A percentile compares a stretch with the other conserved stretches of the same genome.
These are phyloP conservation scores for Fusarium udum DNA, from an alignment of 2,329 filamentous ascomycete species.

Conservation along the genomic window DNA sequence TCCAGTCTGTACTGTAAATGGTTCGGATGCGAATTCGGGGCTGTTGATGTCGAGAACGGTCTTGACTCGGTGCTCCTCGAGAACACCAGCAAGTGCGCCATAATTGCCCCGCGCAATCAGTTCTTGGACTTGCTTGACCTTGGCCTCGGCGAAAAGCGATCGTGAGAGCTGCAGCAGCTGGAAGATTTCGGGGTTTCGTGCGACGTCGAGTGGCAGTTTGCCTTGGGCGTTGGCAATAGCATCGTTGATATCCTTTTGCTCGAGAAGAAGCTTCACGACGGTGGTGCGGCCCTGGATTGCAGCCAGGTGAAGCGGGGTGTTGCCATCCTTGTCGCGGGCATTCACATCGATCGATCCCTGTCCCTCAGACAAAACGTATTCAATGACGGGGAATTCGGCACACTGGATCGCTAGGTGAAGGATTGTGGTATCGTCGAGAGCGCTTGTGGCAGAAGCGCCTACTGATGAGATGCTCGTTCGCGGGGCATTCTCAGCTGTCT, in stretches of 20 bases:
- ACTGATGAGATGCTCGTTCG: conserved; percentile 67
- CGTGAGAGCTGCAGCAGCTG: conserved; percentile 91
- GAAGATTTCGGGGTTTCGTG: conserved; percentile 93
- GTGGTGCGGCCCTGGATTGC: conserved; percentile 81
- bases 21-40: conserved; percentile 85
- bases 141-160: conserved; percentile 88
- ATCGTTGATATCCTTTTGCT: conserved; percentile 87
- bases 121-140: conserved; percentile 84
- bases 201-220: conserved; percentile 86
- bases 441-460: conserved; percentile 51
- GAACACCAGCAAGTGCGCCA: conserved; percentile 77
- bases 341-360: conserved; percentile 80
- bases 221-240: conserved; percentile 85
- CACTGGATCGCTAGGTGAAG: conserved; percentile 95
- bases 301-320: conserved; percentile 90
- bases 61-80: conserved; percentile 87
- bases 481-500: conserved; percentile 63
- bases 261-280: conserved; percentile 84
- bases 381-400: conserved; percentile 89
- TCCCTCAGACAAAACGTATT: conserved; percentile 88
- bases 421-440: conserved; percentile 84
- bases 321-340: conserved; percentile 89
- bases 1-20: conserved; percentile 79
- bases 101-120: conserved; percentile 79
- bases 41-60: conserved; percentile 92